These are phyloP conservation scores for Russula dissimulans DNA, from an alignment of 768 basidiomycete genomes.

Conservation along the genomic window DNA sequence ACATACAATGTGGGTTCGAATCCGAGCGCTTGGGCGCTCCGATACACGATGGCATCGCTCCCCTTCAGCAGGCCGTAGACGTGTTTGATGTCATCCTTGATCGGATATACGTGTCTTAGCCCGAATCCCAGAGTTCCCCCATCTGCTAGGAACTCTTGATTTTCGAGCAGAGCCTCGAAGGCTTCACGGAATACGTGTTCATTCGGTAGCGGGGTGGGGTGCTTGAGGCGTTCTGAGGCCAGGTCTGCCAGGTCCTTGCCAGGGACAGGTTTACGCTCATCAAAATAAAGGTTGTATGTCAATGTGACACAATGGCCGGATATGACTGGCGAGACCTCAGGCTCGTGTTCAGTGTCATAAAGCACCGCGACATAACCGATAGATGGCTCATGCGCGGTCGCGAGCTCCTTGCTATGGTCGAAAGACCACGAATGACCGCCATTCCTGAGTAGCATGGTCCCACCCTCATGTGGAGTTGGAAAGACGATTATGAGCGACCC, in stretches of 20 bases:
- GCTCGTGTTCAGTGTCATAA: no score
- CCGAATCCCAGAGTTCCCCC: no score
- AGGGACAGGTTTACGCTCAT: neutral
- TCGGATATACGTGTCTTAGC: neutral
- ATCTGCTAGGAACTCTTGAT: no score
- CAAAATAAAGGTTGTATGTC: slow-evolving; percentile 35
- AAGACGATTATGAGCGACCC: neutral
- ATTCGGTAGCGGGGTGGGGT: no score
- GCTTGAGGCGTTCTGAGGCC: no score
- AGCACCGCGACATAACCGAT: no score
- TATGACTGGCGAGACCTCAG: no score
- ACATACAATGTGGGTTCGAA: no score
- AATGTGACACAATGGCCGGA: slow-evolving; percentile 19
- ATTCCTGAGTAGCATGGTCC: slow-evolving; percentile 32
- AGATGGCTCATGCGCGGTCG: no score
- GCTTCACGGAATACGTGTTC: no score
- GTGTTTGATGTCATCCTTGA: neutral
- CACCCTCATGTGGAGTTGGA: slow-evolving; percentile 35
- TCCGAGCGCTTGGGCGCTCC: neutral
- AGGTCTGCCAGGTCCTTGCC: neutral
- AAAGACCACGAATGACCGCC: neutral
- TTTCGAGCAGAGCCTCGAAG: no score
- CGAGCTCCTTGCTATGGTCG: no score
- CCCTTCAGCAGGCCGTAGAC: slow-evolving; percentile 4
- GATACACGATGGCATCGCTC: neutral